Conservation (phyloP, 1,284 basidiomycete genomes). For the Vanrija pseudolonga region DNA sequence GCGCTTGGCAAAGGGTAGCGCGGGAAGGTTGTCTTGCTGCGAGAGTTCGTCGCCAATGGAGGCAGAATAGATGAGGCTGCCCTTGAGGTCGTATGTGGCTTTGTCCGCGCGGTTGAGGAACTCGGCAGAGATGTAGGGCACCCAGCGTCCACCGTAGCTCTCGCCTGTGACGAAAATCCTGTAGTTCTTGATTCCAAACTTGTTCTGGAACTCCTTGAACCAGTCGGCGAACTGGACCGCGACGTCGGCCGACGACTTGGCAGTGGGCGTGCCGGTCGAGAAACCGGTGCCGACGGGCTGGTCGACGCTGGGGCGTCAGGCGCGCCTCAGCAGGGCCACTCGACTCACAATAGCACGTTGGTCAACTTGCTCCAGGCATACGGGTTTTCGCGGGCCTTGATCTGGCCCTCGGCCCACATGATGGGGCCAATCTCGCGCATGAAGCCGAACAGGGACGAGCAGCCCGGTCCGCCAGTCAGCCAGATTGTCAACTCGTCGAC, state of each 20-base stretch:
- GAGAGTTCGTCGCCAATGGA: constrained; percentile 34
- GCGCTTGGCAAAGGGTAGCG: constrained; percentile 28
- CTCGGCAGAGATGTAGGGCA: constrained; percentile 46
- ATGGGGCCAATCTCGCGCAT: constrained; percentile 79
- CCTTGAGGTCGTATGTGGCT: constrained; percentile 16
- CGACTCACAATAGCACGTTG: constrained; percentile 36
- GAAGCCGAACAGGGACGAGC: constrained; percentile 71
- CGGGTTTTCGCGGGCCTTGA: constrained; percentile 63
- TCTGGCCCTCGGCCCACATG: constrained; percentile 63
- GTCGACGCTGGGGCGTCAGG: too few species aligned
- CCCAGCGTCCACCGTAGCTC: constrained; percentile 48
- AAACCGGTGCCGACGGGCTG: constrained; percentile 81
- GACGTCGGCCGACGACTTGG: constrained; percentile 48
- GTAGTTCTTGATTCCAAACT: constrained; percentile 23
- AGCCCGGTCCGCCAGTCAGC: constrained; percentile 43
- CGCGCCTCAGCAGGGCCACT: too few species aligned
- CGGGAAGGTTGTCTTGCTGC: constrained; percentile 56
- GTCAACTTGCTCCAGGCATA: constrained; percentile 73
- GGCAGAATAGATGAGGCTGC: constrained; percentile 23
- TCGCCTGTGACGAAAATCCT: constrained; percentile 36
- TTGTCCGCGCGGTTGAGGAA: constrained; percentile 26
- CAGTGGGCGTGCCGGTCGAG: constrained; percentile 66
- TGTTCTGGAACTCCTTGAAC: constrained; percentile 21
- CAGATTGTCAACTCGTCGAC: constrained; percentile 30
- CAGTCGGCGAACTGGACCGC: constrained; percentile 38